Conservation (phyloP, 2,329 filamentous ascomycete species). For the Penicillium brasilianum region DNA sequence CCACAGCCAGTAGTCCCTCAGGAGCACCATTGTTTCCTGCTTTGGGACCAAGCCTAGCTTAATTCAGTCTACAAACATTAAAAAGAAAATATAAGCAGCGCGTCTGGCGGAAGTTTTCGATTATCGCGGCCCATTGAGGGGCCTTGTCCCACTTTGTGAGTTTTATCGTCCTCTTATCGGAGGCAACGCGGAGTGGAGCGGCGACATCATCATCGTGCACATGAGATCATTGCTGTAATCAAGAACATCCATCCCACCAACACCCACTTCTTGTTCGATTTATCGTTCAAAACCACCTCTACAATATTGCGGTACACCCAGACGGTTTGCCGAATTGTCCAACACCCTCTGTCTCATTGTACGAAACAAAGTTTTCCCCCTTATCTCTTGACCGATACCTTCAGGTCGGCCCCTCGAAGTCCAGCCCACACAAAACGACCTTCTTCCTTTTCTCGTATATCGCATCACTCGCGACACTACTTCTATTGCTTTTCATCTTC, state of each 20-base stretch:
- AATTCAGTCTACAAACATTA: background rate
- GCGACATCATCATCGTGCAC: slow-evolving; percentile 33
- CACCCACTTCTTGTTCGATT: slow-evolving; percentile 11
- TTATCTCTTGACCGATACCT: slow-evolving; percentile 6
- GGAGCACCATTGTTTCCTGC: background rate
- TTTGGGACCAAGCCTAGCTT: background rate
- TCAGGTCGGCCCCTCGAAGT: slow-evolving; percentile 5
- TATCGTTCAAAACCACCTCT: slow-evolving; percentile 4
- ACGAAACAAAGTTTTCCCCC: slow-evolving; percentile 10
- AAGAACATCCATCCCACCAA: slow-evolving; percentile 14
- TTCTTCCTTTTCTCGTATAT: background rate
- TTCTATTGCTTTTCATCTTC: background rate
- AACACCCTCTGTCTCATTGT: slow-evolving; percentile 16
- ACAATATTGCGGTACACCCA: slow-evolving; percentile 1
- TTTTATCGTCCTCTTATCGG: slow-evolving; percentile 30
- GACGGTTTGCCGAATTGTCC: slow-evolving; percentile 3
- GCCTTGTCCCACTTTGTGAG: slow-evolving; percentile 13
- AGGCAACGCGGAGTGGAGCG: slow-evolving; percentile 28
- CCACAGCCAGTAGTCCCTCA: background rate
- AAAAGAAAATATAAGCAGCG: background rate
- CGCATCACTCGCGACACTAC: background rate
- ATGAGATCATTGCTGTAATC: slow-evolving; percentile 30
- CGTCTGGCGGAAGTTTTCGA: background rate
- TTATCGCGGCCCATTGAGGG: background rate
- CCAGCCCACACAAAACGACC: background rate